Percentiles rank a stretch among this genome's conserved stretches.
These are phyloP conservation scores for Aspergillus bridgeri DNA, from an alignment of 495 filamentous ascomycete species.

Conservation along the genomic window DNA sequence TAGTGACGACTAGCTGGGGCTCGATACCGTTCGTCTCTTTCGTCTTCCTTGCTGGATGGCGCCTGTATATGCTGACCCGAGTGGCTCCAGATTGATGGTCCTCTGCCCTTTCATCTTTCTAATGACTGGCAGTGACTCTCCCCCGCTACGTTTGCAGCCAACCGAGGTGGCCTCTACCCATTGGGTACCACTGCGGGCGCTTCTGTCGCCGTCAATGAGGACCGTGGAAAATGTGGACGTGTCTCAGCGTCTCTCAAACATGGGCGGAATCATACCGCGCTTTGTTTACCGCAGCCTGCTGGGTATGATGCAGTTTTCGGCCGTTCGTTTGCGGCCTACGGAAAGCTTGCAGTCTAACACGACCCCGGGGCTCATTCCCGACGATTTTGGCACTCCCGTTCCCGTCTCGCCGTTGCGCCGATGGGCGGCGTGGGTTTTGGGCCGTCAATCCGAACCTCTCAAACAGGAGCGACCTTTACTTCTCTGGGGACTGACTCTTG, in stretches of 20 bases:
- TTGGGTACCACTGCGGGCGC: constrained; percentile 68
- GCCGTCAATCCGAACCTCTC: constrained; percentile 31
- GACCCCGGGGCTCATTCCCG: constrained; percentile 43
- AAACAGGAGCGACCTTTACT: constrained; percentile 50
- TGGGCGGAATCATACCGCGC: constrained; percentile 46
- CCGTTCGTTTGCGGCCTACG: constrained; percentile 60
- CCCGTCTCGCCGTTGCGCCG: constrained; percentile 20
- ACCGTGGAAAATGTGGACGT: constrained; percentile 65
- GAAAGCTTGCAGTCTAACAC: constrained; percentile 57
- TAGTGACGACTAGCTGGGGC: constrained; percentile 71
- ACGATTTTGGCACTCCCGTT: constrained; percentile 6
- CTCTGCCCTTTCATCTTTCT: constrained; percentile 75
- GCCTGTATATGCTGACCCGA: constrained; percentile 10
- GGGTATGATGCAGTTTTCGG: constrained; percentile 70
- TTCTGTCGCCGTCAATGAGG: constrained; percentile 59
- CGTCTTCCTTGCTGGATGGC: background rate
- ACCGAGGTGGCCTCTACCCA: constrained; percentile 72
- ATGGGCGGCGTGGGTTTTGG: constrained; percentile 30
- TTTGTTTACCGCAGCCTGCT: constrained; percentile 53
- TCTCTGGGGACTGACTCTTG: constrained; percentile 74
- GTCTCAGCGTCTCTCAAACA: constrained; percentile 57
- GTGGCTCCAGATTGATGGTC: constrained; percentile 61
- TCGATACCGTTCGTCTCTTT: constrained; percentile 55
- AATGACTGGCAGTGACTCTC: constrained; percentile 53
- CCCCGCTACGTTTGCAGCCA: constrained; percentile 62